Evolutionary conservation across 108 stramenopile genomes (phyloP), one percentile per base, ranked within the genome.

Genomic region (Parmales sp.): DNA sequence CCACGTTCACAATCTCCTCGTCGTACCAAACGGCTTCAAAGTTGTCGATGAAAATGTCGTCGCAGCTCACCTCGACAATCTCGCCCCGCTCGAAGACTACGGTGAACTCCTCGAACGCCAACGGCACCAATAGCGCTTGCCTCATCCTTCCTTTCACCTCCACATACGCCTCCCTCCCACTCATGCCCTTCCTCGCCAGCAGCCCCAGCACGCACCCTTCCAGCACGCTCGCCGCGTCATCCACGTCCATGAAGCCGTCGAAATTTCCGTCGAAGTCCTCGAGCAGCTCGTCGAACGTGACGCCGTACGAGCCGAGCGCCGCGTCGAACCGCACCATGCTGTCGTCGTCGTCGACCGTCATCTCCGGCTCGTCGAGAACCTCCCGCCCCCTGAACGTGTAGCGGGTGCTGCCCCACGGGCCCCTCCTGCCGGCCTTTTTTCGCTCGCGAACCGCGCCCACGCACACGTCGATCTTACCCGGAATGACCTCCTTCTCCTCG

Each of bases 281-380:
- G 11, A 60, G 26, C 54, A 60, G 18, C 1, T 60, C 54, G 54
- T 60, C 54, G 28, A 60, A 60, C 11, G 3, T 60, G 31, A 60
- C 54, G 0, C 54, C 54, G 54, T 60, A 60, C 54, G 29, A 28
- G 4, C 9, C 4, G n/a, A 60, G 28, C 7, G 36, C 31, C 31
- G 29, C 36, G 29, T 60, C 54, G 54, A 60, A 60, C n/a, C 54
- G 26, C 54, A 34, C 54, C 54, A 60, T 60, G 29, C 31, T 34
- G 11, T 34, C 20, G 54, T 60, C 54, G 0, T 60, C 54, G 54
- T 20, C 36, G 31, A 60, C 31, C 31, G 29, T 34, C 26, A 34
- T 28, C 54, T 28, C 31, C n/a, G 54, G 54, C 26, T 60, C 36
- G 26, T 28, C 31, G 3, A 60, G 54, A 16, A 60, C 54, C 49